phyloP scores from a whole-genome alignment of 345 rosid species.

The Acer campestre region DNA sequence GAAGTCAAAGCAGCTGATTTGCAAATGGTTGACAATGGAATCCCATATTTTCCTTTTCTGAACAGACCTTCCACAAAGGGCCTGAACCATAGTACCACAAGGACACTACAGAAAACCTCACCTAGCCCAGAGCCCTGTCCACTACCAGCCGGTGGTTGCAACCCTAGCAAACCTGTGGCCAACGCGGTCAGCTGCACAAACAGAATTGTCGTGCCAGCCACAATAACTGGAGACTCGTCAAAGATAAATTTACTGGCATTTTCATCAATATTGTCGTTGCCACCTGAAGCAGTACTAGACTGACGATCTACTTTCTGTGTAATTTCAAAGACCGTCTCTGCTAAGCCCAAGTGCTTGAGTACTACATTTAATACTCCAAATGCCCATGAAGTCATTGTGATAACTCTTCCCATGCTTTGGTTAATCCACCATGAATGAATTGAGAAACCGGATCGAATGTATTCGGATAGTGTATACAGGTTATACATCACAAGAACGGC shows the following conservation, averaged over 20 bases:
- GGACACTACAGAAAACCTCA: slow-evolving; percentile 28
- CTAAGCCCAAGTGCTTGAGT: slow-evolving; percentile 51
- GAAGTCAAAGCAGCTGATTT: slow-evolving; percentile 34
- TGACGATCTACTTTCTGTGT: slow-evolving; percentile 5
- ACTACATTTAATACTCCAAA: slow-evolving; percentile 38
- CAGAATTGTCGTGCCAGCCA: slow-evolving; percentile 38
- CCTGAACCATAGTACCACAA: slow-evolving; percentile 29
- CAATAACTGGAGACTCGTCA: slow-evolving; percentile 36
- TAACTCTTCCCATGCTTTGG: slow-evolving; percentile 35
- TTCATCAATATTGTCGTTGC: slow-evolving; percentile 12
- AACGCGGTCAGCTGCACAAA: slow-evolving; percentile 33
- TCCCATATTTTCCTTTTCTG: slow-evolving; percentile 44
- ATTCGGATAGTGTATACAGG: slow-evolving; percentile 33
- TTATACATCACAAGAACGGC: slow-evolving; percentile 29
- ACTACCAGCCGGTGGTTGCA: not conserved
- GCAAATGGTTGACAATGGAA: slow-evolving; percentile 31
- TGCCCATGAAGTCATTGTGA: slow-evolving; percentile 39
- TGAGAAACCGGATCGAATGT: slow-evolving; percentile 33
- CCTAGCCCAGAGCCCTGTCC: slow-evolving; percentile 23
- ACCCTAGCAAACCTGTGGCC: slow-evolving; percentile 18
- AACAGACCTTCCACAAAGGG: slow-evolving; percentile 41
- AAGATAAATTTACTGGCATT: slow-evolving; percentile 30
- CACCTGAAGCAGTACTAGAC: slow-evolving; percentile 7
- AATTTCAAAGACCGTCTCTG: slow-evolving; percentile 31
- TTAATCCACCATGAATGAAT: slow-evolving; percentile 51